These are phyloP conservation scores for Hericium erinaceus DNA, from an alignment of 768 basidiomycete genomes.

Conservation along the genomic window DNA sequence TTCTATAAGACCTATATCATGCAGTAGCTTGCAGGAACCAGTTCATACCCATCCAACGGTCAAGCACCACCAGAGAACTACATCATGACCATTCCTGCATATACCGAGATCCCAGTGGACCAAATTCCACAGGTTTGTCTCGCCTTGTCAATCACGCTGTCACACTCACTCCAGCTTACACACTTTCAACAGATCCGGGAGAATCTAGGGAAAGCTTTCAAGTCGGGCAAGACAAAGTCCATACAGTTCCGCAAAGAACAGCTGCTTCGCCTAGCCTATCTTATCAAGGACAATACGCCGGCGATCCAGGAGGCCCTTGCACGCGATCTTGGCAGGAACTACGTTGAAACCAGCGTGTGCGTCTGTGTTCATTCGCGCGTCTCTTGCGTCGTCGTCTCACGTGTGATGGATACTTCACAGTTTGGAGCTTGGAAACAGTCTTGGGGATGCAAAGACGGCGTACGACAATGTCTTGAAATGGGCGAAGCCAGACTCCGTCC, in stretches of 20 bases:
- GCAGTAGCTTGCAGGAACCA: no score
- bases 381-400: neutral
- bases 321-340: constrained; percentile 55
- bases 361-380: constrained; percentile 7
- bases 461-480: constrained; percentile 65
- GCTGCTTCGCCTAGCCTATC: constrained; percentile 63
- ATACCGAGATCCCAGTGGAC: constrained; percentile 14
- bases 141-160: neutral
- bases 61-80: no score
- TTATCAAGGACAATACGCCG: constrained; percentile 62
- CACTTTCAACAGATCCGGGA: constrained; percentile 39
- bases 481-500: constrained; percentile 53
- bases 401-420: constrained; percentile 24
- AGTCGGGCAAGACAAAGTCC: constrained; percentile 53
- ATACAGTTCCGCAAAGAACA: constrained; percentile 67
- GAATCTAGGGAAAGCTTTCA: constrained; percentile 48
- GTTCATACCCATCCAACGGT: no score
- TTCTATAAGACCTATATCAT: no score
- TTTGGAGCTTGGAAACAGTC: constrained; percentile 47
- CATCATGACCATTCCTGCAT: neutral
- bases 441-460: constrained; percentile 44
- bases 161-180: neutral
- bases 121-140: constrained; percentile 17
- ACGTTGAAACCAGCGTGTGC: constrained; percentile 47
- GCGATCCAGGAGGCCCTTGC: constrained; percentile 50